A percentile compares a stretch with the other conserved stretches of the same genome.
Conservation (phyloP, 257 asterid genomes). For the Verbena officinalis region DNA sequence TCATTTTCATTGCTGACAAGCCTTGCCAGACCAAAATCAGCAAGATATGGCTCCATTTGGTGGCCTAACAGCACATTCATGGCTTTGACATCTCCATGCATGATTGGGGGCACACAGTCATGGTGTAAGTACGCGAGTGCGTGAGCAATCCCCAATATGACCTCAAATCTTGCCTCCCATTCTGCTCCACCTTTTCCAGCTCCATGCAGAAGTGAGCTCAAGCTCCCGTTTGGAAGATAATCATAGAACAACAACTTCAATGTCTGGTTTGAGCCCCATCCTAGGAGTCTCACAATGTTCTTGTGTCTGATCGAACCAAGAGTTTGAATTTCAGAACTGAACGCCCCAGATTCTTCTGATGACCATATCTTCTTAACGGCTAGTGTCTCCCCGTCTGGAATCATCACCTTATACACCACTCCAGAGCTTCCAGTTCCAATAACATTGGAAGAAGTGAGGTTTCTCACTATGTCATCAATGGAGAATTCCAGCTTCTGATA, state of each 20-base stretch:
- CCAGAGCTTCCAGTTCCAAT: conserved; percentile 99
- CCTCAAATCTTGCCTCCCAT: conserved; percentile 84
- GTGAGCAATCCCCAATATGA: conserved; percentile 80
- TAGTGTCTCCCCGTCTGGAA: conserved; percentile 62
- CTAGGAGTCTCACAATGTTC: conserved; percentile 86
- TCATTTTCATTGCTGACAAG: conserved; percentile 42
- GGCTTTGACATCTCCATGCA: conserved; percentile 98
- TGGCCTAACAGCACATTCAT: conserved; percentile 87
- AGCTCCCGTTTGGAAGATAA: conserved; percentile 90
- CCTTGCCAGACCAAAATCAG: conserved; percentile 93
- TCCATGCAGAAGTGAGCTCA: conserved; percentile 95
- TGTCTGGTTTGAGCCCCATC: conserved; percentile 83
- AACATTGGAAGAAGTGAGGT: conserved; percentile 80
- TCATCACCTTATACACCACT: conserved; percentile 78
- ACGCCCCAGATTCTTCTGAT: conserved; percentile 75
- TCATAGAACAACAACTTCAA: conserved; percentile 84
- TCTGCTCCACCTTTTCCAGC: conserved; percentile 82
- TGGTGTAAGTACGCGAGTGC: conserved; percentile 91
- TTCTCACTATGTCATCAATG: conserved; percentile 66
- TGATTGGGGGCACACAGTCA: conserved; percentile 88
- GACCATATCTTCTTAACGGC: conserved; percentile 99
- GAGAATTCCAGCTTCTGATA: conserved; percentile 86
- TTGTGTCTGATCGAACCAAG: conserved; percentile 91
- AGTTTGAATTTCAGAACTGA: conserved; percentile 74
- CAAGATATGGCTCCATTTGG: conserved; percentile 82